A percentile compares a stretch with the other conserved stretches of the same genome.
phyloP scores from a whole-genome alignment of 345 rosid species.

The Populus ilicifolia region DNA sequence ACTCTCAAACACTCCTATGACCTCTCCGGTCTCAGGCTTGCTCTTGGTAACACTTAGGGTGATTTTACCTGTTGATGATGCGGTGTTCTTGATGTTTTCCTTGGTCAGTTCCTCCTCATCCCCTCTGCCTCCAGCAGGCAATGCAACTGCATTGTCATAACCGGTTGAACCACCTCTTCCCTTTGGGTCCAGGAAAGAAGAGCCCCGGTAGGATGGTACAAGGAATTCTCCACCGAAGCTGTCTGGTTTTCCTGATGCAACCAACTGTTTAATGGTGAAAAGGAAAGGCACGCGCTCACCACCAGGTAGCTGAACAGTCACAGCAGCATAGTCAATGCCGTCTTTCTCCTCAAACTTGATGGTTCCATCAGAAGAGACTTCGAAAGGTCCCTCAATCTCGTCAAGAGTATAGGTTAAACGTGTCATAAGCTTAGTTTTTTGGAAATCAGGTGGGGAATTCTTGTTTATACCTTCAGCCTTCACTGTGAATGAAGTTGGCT shows the following conservation, averaged over 20 bases:
- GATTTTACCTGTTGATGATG: conserved; percentile 78
- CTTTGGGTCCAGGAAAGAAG: conserved; percentile 91
- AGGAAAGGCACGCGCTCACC: conserved; percentile 91
- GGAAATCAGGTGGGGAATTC: conserved; percentile 86
- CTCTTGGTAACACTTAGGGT: conserved; percentile 71
- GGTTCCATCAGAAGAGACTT: conserved; percentile 57
- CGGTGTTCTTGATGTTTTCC: conserved; percentile 70
- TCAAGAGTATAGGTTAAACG: conserved; percentile 94
- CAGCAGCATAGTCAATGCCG: conserved; percentile 86
- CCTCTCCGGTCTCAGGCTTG: conserved; percentile 89
- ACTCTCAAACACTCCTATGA: conserved; percentile 95
- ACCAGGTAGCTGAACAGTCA: conserved; percentile 79
- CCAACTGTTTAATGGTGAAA: conserved; percentile 76
- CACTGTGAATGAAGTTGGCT: conserved; percentile 97
- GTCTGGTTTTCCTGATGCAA: conserved; percentile 79
- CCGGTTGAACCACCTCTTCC: conserved; percentile 90
- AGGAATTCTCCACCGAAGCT: conserved; percentile 64
- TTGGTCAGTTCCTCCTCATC: conserved; percentile 84
- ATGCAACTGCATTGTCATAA: conserved; percentile 80
- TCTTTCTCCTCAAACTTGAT: conserved; percentile 79
- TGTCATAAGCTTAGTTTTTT: conserved; percentile 95
- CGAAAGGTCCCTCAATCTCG: conserved; percentile 94
- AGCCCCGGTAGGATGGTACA: conserved; percentile 77
- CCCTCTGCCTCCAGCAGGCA: conserved; percentile 96
- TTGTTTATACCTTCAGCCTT: conserved; percentile 81